Conservation (phyloP, 2,329 filamentous ascomycete genomes). For the Lizonia empirigonia region DNA sequence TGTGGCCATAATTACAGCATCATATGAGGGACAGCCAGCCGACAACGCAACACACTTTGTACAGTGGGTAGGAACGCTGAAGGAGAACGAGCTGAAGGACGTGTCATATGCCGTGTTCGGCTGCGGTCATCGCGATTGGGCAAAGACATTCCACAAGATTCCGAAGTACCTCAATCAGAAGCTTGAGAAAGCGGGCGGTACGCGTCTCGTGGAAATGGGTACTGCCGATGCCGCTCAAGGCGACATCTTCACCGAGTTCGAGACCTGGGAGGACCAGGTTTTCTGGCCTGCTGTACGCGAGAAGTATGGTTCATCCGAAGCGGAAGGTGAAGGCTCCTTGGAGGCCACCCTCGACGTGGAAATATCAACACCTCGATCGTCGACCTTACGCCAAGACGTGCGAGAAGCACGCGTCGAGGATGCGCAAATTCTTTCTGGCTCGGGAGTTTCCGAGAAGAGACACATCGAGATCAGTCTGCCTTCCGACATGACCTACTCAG, state of each 20-base stretch:
- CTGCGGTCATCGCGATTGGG: conserved; percentile 52
- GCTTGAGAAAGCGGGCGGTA: conserved; percentile 40
- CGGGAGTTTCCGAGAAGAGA: conserved; percentile 38
- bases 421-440: conserved; percentile 35
- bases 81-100: conserved; percentile 37
- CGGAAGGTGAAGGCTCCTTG: conserved; percentile 27
- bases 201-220: conserved; percentile 40
- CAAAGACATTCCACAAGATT: conserved; percentile 50
- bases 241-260: conserved; percentile 51
- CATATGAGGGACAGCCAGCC: conserved; percentile 52
- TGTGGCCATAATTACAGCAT: conserved; percentile 48
- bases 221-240: conserved; percentile 46
- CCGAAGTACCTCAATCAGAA: conserved; percentile 46
- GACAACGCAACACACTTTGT: conserved; percentile 53
- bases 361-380: conserved; percentile 43
- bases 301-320: conserved; percentile 38
- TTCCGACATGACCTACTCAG: conserved; percentile 64
- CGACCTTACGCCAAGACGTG: conserved; percentile 46
- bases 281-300: conserved; percentile 46
- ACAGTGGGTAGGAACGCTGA: conserved; percentile 45
- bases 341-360: conserved; percentile 41
- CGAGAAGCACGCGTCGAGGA: conserved; percentile 45
- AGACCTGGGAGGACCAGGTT: conserved; percentile 48
- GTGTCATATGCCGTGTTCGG: conserved; percentile 51
- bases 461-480: conserved; percentile 54